These are phyloP conservation scores for Cryphonectria nitschkei DNA, from an alignment of 2,329 filamentous ascomycete genomes.

Conservation along the genomic window DNA sequence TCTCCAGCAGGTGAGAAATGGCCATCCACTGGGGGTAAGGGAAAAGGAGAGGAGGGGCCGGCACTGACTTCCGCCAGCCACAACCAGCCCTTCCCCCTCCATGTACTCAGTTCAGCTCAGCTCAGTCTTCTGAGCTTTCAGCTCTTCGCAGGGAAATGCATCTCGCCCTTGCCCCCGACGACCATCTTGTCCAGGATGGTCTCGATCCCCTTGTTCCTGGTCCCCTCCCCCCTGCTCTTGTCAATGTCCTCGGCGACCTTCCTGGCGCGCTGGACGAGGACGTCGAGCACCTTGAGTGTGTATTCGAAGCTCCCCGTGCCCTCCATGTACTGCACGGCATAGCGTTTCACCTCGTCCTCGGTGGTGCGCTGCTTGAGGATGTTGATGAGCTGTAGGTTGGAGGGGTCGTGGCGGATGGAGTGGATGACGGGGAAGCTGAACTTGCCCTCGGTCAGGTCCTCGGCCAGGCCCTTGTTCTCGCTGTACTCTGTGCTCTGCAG, in stretches of 20 bases:
- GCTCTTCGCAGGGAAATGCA: constrained; percentile 27
- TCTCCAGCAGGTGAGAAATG: too few relatives aligned
- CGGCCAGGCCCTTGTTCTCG: constrained; percentile 89
- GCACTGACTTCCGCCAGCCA: not conserved
- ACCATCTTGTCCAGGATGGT: constrained; percentile 72
- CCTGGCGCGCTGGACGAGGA: constrained; percentile 67
- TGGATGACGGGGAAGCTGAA: constrained; percentile 97
- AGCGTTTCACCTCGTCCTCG: constrained; percentile 86
- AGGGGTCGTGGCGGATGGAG: constrained; percentile 77
- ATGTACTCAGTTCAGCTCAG: not conserved
- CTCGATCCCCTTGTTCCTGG: constrained; percentile 59
- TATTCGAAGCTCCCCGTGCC: constrained; percentile 88
- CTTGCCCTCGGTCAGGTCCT: constrained; percentile 96
- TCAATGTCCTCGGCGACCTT: constrained; percentile 68
- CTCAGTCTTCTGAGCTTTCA: not conserved
- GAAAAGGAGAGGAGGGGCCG: too few relatives aligned
- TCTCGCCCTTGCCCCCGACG: constrained; percentile 30
- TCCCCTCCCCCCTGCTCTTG: constrained; percentile 50
- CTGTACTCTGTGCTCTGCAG: constrained; percentile 76
- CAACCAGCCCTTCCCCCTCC: too few relatives aligned
- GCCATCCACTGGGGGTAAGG: not conserved
- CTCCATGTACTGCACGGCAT: constrained; percentile 91
- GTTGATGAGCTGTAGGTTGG: constrained; percentile 81
- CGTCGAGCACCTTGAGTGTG: constrained; percentile 67
- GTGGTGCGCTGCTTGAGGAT: constrained; percentile 89